phyloP scores from a whole-genome alignment of 2,329 filamentous ascomycete genomes.

The Claviceps fusiformis region DNA sequence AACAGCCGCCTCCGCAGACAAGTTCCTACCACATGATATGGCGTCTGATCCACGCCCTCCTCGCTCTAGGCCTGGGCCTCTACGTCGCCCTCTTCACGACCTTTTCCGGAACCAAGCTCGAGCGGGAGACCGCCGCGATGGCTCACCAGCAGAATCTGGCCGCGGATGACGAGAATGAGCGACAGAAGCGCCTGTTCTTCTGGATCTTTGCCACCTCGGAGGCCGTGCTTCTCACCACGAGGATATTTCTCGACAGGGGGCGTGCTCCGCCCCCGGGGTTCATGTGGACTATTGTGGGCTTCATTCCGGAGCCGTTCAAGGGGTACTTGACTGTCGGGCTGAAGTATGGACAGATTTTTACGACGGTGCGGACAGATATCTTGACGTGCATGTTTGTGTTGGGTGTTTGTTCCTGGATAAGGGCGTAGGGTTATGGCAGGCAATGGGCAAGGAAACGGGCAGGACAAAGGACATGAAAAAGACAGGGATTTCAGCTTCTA shows the following conservation, averaged over 20 bases:
- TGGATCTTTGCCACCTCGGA: slow-evolving; percentile 72
- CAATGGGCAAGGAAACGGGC: background rate
- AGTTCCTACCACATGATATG: slow-evolving; percentile 40
- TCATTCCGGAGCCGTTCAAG: slow-evolving; percentile 51
- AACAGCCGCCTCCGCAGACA: slow-evolving; percentile 18
- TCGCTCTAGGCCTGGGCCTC: slow-evolving; percentile 54
- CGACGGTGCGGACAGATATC: slow-evolving; percentile 59
- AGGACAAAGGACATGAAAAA: background rate
- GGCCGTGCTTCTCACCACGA: slow-evolving; percentile 54
- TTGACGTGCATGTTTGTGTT: slow-evolving; percentile 65
- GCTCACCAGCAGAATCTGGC: slow-evolving; percentile 13
- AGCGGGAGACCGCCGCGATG: slow-evolving; percentile 34
- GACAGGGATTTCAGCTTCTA: too few relatives aligned
- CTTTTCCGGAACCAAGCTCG: slow-evolving; percentile 52
- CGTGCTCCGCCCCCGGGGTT: slow-evolving; percentile 44
- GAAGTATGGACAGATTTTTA: slow-evolving; percentile 57
- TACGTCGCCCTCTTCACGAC: slow-evolving; percentile 56
- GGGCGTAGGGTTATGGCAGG: slow-evolving; percentile 10
- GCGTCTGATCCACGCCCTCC: slow-evolving; percentile 60
- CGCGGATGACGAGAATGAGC: slow-evolving; percentile 17
- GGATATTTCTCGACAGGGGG: slow-evolving; percentile 56
- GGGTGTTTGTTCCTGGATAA: slow-evolving; percentile 39
- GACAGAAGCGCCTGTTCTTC: slow-evolving; percentile 41
- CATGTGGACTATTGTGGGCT: slow-evolving; percentile 47
- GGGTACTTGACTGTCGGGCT: slow-evolving; percentile 47